Evolutionary conservation across 192 early-diverging fungal genomes (phyloP).

Genomic region (Bifiguratus adelaidae): DNA sequence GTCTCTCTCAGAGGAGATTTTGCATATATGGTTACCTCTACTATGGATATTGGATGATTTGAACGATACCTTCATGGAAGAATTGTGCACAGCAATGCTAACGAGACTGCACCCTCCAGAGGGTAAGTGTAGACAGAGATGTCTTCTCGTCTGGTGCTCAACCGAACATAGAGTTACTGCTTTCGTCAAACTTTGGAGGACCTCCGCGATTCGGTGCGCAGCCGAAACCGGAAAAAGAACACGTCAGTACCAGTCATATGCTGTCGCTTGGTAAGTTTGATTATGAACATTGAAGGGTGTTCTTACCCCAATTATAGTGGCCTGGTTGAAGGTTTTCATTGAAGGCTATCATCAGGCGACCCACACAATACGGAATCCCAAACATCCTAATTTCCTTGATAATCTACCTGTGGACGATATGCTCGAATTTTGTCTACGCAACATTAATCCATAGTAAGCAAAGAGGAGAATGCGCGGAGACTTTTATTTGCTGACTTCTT

Average conservation of each 20-base stretch:
- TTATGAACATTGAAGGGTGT: neutral
- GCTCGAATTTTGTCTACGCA: conserved; percentile 48
- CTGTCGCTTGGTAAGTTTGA: neutral
- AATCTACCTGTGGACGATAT: conserved; percentile 32
- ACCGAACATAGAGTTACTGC: neutral
- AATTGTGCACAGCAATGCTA: conserved; percentile 16
- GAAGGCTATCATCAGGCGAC: conserved; percentile 12
- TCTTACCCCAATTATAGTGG: conserved; percentile 9
- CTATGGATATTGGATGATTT: conserved; percentile 23
- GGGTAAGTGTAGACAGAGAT: neutral
- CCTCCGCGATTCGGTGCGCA: neutral
- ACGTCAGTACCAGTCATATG: neutral
- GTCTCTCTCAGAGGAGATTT: conserved; percentile 21
- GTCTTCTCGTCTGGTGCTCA: neutral
- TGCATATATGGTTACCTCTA: conserved; percentile 24
- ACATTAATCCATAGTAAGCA: conserved; percentile 39
- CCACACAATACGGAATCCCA: too few relatives aligned
- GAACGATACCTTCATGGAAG: conserved; percentile 14
- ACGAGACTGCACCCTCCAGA: conserved; percentile 7
- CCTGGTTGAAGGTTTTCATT: conserved; percentile 44
- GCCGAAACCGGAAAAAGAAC: neutral
- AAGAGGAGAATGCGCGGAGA: neutral
- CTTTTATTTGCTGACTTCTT: neutral
- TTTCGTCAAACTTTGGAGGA: too few relatives aligned
- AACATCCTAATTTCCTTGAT: too few relatives aligned